These are phyloP conservation scores for Fonsecaea pugnacius DNA, from an alignment of 2,329 filamentous ascomycete species.

Conservation along the genomic window DNA sequence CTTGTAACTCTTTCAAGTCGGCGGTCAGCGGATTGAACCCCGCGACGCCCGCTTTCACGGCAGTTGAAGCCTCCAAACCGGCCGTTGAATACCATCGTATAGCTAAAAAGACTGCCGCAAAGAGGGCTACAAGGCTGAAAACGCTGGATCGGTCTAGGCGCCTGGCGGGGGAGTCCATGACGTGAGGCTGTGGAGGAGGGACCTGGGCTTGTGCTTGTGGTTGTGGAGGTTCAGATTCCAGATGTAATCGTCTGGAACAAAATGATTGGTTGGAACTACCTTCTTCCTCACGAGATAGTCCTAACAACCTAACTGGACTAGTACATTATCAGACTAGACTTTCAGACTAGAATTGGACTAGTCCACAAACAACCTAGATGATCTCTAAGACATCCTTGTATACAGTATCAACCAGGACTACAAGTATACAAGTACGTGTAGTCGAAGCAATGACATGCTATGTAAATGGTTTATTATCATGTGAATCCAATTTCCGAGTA, in stretches of 20 bases:
- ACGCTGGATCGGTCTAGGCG: neutral
- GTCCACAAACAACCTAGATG: too few relatives aligned
- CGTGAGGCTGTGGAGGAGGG: neutral
- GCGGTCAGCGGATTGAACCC: neutral
- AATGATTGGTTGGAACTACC: too few relatives aligned
- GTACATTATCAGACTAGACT: too few relatives aligned
- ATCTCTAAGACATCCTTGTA: too few relatives aligned
- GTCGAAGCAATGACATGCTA: too few relatives aligned
- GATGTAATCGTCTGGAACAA: too few relatives aligned
- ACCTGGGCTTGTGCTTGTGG: neutral
- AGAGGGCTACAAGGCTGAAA: neutral
- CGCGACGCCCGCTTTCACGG: neutral
- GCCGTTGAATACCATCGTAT: neutral
- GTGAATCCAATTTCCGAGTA: neutral
- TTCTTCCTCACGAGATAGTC: too few relatives aligned
- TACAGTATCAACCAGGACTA: too few relatives aligned
- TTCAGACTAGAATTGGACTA: too few relatives aligned
- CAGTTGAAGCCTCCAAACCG: neutral
- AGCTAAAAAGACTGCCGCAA: neutral
- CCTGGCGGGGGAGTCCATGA: neutral
- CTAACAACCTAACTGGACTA: too few relatives aligned
- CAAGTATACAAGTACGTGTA: too few relatives aligned
- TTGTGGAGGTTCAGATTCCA: neutral
- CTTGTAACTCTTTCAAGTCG: neutral
- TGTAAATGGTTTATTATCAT: too few relatives aligned